Base-by-base conservation (phyloP, 768 basidiomycete species). In the Lactifluus rugatus region DNA sequence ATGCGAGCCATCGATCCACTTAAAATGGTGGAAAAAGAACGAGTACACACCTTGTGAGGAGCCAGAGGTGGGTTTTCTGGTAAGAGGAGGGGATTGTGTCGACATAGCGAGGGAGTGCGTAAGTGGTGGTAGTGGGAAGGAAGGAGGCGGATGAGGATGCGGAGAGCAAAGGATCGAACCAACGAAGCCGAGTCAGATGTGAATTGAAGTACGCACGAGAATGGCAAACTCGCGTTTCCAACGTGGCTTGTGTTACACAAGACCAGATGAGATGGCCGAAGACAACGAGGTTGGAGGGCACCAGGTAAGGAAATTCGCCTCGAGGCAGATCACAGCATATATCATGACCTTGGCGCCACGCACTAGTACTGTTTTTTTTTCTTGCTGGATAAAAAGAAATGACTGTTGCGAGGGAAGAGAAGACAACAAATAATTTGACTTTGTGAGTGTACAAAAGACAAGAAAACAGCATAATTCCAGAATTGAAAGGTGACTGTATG, bases 261-360 rank as follows among this genome's bases (percentile, higher is more conserved):
- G 57, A 54, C 52, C 39, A 60, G 56, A 52, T 48, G 61, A 47
- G 56, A 57, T 48, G 58, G 56, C 47, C 54, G 60, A 57, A 52
- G 50, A 56, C 63, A 64, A 64, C 53, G 63, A 64, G 63, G 63
- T 54, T 53, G 52, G 5, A 48, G 26, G 19, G 3, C 42, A 25
- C 62, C 60, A 49, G 50, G 59, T 64, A 58, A 44, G 63, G 63
- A 57, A 64, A 64, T 56, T 58, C 48, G 63, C 63, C 63, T 64
- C 63, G 63, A 64, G 63, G 63, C 63, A 31, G 50, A 56, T 63
- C 62, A 63, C 62, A 56, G 52, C 62, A 63, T 62, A 58, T 54
- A 48, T 59, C 57, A 53, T 49, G 28, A 45, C 53, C n/a, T 44
- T 50, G 48, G 28, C 59, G 60, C 62, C 62, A 50, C 55, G 59